A percentile compares a stretch with the other conserved stretches of the same genome.
These are phyloP conservation scores for Coemansia sp. DNA, from an alignment of 192 early-diverging fungal genomes.

Conservation along the genomic window DNA sequence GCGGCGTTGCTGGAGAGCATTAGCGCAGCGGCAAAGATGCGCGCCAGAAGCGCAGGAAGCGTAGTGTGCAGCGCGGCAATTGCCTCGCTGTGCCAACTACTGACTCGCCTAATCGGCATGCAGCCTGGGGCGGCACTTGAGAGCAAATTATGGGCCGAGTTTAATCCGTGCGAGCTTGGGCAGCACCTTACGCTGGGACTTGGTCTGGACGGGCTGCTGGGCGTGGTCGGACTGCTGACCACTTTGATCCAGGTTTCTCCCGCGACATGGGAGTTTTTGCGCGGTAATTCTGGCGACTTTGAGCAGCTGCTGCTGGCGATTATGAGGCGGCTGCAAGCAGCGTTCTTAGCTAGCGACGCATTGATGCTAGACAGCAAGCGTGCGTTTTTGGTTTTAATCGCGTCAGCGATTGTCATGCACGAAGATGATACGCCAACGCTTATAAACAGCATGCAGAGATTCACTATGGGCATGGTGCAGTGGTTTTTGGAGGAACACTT, in stretches of 20 bases:
- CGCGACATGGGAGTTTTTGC: conserved; percentile 18
- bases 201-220: conserved; percentile 20
- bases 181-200: conserved; percentile 8
- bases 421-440: conserved; percentile 29
- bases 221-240: conserved; percentile 26
- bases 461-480: conserved; percentile 24
- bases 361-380: conserved; percentile 34
- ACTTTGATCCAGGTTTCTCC: conserved; percentile 25
- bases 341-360: conserved; percentile 15
- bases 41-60: not conserved
- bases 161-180: conserved; percentile 12
- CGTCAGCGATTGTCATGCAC: conserved; percentile 28
- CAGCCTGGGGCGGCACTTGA: conserved; percentile 16
- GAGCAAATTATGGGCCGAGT: conserved; percentile 14
- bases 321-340: conserved; percentile 20
- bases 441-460: conserved; percentile 23
- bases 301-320: conserved; percentile 24
- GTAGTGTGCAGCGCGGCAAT: conserved; percentile 14
- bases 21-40: conserved; percentile 1
- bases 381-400: conserved; percentile 32
- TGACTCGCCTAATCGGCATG: conserved; percentile 16
- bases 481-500: conserved; percentile 45
- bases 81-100: conserved; percentile 16
- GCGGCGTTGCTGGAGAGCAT: conserved; percentile 8
- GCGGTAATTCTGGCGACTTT: conserved; percentile 6